Evolutionary conservation across 2,329 filamentous ascomycete genomes (phyloP).

Genomic region (Lasiodiplodia gonubiensis): DNA sequence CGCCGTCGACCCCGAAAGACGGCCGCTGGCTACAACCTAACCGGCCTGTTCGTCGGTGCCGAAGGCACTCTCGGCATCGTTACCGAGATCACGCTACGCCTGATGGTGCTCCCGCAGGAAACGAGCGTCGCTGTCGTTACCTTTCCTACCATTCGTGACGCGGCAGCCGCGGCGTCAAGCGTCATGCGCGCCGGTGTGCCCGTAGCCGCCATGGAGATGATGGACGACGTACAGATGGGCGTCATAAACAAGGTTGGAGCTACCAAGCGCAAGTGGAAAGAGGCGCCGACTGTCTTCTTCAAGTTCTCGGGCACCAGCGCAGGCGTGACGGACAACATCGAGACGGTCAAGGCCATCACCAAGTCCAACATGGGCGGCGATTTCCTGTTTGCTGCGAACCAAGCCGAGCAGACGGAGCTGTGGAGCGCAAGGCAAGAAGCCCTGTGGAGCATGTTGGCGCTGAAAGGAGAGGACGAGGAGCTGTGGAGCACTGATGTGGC

Average conservation of each 20-base stretch:
- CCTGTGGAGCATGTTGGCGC: slow-evolving; percentile 65
- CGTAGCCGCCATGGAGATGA: slow-evolving; percentile 80
- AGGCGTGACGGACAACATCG: slow-evolving; percentile 72
- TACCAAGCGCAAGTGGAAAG: slow-evolving; percentile 74
- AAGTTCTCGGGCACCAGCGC: slow-evolving; percentile 81
- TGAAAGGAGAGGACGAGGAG: slow-evolving; percentile 61
- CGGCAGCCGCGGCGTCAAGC: slow-evolving; percentile 73
- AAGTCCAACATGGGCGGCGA: slow-evolving; percentile 62
- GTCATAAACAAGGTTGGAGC: slow-evolving; percentile 78
- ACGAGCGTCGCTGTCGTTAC: slow-evolving; percentile 79
- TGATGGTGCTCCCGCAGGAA: slow-evolving; percentile 76
- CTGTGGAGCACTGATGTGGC: slow-evolving; percentile 68
- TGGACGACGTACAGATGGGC: slow-evolving; percentile 87
- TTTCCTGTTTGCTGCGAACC: slow-evolving; percentile 61
- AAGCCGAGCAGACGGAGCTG: slow-evolving; percentile 60
- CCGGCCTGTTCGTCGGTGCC: slow-evolving; percentile 77
- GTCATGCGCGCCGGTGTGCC: slow-evolving; percentile 77
- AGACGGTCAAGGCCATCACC: slow-evolving; percentile 70
- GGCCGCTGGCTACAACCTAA: slow-evolving; percentile 83
- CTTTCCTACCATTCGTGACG: slow-evolving; percentile 77
- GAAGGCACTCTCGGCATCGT: slow-evolving; percentile 83
- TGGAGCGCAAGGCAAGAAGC: slow-evolving; percentile 67
- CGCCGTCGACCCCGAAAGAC: slow-evolving; percentile 75
- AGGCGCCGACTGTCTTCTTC: slow-evolving; percentile 80
- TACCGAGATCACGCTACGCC: slow-evolving; percentile 81